phyloP scores from a whole-genome alignment of 768 basidiomycete species.

The Gymnopilus dilepis region DNA sequence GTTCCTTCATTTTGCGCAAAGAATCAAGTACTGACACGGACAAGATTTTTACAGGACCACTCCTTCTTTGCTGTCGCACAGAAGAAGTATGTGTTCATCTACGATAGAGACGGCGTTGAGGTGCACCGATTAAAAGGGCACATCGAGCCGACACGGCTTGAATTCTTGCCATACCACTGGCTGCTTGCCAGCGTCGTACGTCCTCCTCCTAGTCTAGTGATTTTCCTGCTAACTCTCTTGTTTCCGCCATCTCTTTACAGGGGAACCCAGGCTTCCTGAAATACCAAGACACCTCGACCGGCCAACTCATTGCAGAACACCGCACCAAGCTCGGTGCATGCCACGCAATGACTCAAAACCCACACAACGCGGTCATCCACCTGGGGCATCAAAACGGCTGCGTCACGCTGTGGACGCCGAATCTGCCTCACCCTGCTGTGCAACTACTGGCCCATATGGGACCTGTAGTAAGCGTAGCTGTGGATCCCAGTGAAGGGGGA shows the following conservation, averaged over 20 bases:
- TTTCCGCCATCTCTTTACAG: conserved; percentile 37
- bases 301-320: conserved; percentile 83
- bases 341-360: conserved; percentile 86
- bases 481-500: conserved; percentile 87
- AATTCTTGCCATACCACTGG: conserved; percentile 97
- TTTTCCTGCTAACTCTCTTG: background rate
- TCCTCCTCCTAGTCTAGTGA: no score
- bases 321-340: conserved; percentile 90
- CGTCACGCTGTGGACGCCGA: conserved; percentile 97
- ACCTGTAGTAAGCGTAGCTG: conserved; percentile 77
- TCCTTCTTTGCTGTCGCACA: conserved; percentile 95
- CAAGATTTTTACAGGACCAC: conserved; percentile 90
- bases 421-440: conserved; percentile 89
- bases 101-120: conserved; percentile 93
- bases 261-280: conserved; percentile 91
- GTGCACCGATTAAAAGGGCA: conserved; percentile 84
- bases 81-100: conserved; percentile 95
- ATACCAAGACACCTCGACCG: conserved; percentile 97
- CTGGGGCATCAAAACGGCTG: conserved; percentile 95
- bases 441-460: conserved; percentile 91
- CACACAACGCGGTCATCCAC: conserved; percentile 92
- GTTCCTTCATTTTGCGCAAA: background rate
- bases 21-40: conserved; percentile 1
- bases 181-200: conserved; percentile 83
- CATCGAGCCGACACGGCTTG: conserved; percentile 87